Evolutionary conservation across 129 eudicot species (phyloP).

Genomic region (Dittrichia graveolens): DNA sequence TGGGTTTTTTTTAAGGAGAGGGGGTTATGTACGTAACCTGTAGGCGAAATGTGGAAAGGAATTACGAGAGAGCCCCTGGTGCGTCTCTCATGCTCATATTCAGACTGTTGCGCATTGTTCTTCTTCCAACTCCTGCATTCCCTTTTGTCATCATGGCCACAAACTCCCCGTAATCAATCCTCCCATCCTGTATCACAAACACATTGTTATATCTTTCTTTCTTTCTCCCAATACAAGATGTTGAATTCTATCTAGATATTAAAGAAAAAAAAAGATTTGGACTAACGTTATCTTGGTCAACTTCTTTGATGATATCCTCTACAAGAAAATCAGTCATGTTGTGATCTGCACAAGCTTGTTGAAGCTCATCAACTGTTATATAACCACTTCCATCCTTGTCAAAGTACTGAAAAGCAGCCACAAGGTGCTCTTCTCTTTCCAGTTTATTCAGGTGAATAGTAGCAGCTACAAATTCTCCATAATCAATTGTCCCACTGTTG

Average conservation of each 20-base stretch:
- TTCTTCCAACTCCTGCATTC: constrained; percentile 85
- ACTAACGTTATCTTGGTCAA: constrained; percentile 91
- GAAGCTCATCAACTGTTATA: constrained; percentile 93
- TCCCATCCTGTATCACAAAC: constrained; percentile 50
- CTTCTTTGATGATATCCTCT: constrained; percentile 94
- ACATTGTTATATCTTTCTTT: not conserved
- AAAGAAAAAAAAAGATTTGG: not conserved
- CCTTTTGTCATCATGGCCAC: constrained; percentile 99
- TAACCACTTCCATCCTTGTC: constrained; percentile 97
- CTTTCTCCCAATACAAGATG: not conserved
- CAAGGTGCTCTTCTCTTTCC: constrained; percentile 88
- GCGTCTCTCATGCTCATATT: constrained; percentile 91
- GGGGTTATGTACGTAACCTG: constrained; percentile 5
- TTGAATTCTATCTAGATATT: not conserved
- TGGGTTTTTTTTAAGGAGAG: no score
- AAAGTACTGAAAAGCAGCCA: constrained; percentile 84
- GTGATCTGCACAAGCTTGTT: constrained; percentile 87
- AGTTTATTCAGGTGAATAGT: constrained; percentile 87
- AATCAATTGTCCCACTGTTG: constrained; percentile 89
- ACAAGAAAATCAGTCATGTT: constrained; percentile 70
- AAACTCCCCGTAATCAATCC: constrained; percentile 90
- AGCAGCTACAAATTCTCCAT: constrained; percentile 93
- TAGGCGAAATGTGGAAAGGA: constrained; percentile 18
- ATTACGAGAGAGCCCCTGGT: constrained; percentile 48
- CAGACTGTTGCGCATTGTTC: constrained; percentile 95